Percentiles rank a stretch among this genome's conserved stretches.
These are phyloP conservation scores for Colletotrichum coccodes DNA, from an alignment of 2,329 filamentous ascomycete species.

Conservation along the genomic window DNA sequence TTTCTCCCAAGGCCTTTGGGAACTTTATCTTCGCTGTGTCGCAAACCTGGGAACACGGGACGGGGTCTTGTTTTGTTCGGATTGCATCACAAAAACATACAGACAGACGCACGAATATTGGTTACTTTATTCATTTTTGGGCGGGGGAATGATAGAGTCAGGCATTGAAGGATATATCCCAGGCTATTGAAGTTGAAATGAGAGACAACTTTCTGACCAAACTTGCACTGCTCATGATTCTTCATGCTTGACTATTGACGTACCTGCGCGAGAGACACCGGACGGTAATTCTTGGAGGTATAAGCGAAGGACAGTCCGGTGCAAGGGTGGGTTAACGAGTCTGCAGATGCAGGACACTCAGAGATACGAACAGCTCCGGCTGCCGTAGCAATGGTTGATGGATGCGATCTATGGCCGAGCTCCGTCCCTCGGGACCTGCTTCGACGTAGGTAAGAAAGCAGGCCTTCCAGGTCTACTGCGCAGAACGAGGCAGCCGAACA, in stretches of 20 bases:
- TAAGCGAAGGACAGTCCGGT: too few relatives aligned
- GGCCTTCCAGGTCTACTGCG: not conserved
- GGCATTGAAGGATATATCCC: slow-evolving; percentile 9
- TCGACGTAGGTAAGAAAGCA: not conserved
- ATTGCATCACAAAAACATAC: not conserved
- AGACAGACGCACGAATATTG: not conserved
- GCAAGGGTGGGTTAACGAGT: not conserved
- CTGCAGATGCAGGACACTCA: not conserved
- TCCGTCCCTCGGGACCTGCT: not conserved
- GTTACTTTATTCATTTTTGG: not conserved
- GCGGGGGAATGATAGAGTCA: not conserved
- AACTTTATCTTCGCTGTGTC: not conserved
- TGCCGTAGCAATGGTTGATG: not conserved
- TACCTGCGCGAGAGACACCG: not conserved
- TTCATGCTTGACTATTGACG: not conserved
- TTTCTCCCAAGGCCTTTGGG: not conserved
- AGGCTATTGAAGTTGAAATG: not conserved
- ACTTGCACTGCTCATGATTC: too few relatives aligned
- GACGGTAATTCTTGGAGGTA: too few relatives aligned
- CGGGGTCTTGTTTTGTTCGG: not conserved
- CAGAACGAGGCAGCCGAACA: not conserved
- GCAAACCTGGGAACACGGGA: slow-evolving; percentile 5
- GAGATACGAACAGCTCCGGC: not conserved
- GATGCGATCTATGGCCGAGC: not conserved
- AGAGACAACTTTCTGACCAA: not conserved